Conservation (phyloP, 2,329 filamentous ascomycete species). For the Zarea fungicola region DNA sequence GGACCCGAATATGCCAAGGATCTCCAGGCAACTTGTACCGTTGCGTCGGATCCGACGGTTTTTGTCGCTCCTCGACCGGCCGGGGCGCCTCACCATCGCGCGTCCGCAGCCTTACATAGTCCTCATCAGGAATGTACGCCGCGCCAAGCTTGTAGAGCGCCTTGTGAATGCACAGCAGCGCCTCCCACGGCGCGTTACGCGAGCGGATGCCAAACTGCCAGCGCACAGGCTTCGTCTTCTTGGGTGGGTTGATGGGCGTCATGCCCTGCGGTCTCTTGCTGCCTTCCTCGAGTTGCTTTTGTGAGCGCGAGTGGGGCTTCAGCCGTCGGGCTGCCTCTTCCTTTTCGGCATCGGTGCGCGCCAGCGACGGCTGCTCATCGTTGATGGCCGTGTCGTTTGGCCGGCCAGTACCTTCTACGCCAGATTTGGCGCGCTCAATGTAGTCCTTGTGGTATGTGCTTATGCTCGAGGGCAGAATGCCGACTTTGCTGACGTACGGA, state of each 20-base stretch:
- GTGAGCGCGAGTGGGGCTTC: conserved; percentile 75
- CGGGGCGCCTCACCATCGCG: conserved; percentile 33
- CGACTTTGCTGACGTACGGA: conserved; percentile 75
- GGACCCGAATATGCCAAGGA: conserved; percentile 89
- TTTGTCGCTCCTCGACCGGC: conserved; percentile 30
- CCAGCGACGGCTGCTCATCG: conserved; percentile 44
- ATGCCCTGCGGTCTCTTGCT: conserved; percentile 55
- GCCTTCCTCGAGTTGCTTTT: conserved; percentile 62
- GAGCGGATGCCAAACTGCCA: conserved; percentile 99
- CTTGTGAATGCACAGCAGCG: conserved; percentile 91
- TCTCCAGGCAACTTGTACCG: conserved; percentile 87
- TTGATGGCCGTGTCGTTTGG: conserved; percentile 38
- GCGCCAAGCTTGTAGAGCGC: conserved; percentile 83
- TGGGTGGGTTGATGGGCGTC: conserved; percentile 58
- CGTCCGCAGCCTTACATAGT: conserved; percentile 35
- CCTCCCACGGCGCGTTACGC: conserved; percentile 89
- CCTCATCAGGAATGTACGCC: conserved; percentile 71
- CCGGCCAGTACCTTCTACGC: conserved; percentile 39
- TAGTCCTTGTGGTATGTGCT: conserved; percentile 87
- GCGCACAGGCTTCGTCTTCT: conserved; percentile 74
- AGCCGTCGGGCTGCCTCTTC: conserved; percentile 75
- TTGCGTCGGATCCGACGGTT: conserved; percentile 42
- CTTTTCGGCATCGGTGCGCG: conserved; percentile 66
- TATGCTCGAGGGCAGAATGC: conserved; percentile 84
- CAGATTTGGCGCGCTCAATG: conserved; percentile 66